These are phyloP conservation scores for Fomes fomentarius DNA, from an alignment of 1,284 basidiomycete genomes.

Conservation along the genomic window DNA sequence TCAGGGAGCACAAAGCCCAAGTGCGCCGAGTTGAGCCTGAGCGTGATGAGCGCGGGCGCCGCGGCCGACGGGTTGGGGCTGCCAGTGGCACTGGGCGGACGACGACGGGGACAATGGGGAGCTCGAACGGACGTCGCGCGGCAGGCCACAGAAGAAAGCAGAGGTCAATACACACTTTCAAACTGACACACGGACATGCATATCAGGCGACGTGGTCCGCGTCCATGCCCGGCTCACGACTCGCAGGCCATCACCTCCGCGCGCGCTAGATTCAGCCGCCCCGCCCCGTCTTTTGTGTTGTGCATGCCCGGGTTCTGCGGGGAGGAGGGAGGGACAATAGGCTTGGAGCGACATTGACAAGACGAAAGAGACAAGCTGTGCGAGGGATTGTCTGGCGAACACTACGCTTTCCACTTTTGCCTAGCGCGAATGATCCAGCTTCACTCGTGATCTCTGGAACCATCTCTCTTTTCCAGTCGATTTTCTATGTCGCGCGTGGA, in stretches of 20 bases:
- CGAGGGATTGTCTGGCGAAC: background rate
- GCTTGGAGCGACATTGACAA: background rate
- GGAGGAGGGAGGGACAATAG: constrained; percentile 1
- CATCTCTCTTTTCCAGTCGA: background rate
- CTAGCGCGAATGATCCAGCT: background rate
- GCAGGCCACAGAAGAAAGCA: background rate
- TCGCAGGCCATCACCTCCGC: background rate
- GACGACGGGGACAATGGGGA: background rate
- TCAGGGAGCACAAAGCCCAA: too few species aligned
- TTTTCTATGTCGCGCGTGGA: background rate
- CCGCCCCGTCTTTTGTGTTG: background rate
- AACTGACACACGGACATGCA: constrained; percentile 4
- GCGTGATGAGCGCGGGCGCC: too few species aligned
- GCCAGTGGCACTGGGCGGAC: background rate
- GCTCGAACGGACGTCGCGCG: too few species aligned
- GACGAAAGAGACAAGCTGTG: constrained; percentile 1
- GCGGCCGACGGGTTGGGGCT: background rate
- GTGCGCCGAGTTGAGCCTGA: too few species aligned
- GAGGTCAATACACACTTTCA: constrained; percentile 2
- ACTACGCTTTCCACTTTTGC: constrained; percentile 9
- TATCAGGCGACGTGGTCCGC: constrained; percentile 1
- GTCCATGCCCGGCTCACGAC: background rate
- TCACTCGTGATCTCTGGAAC: constrained; percentile 2
- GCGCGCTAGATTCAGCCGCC: constrained; percentile 11
- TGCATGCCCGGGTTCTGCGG: background rate